phyloP scores from a whole-genome alignment of 129 eudicot genomes.

The Erigeron canadensis region DNA sequence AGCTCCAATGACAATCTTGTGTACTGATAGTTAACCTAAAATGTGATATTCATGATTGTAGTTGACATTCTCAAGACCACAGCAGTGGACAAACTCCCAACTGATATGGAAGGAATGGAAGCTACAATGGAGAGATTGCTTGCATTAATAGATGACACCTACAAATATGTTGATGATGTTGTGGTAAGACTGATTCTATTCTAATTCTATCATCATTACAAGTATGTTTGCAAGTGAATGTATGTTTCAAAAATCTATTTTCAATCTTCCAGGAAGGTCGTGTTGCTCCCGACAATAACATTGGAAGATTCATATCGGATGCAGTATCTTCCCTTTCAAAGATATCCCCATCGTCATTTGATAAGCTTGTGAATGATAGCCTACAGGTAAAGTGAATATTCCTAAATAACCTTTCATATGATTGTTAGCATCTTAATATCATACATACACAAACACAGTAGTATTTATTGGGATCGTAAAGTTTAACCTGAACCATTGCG shows the following conservation, averaged over 20 bases:
- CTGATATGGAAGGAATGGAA: slow-evolving; percentile 95
- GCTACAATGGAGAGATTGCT: slow-evolving; percentile 72
- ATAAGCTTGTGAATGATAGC: slow-evolving; percentile 86
- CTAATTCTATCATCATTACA: neutral
- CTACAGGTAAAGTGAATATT: slow-evolving; percentile 50
- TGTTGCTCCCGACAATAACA: slow-evolving; percentile 65
- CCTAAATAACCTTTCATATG: neutral
- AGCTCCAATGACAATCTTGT: neutral
- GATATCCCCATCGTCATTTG: slow-evolving; percentile 61
- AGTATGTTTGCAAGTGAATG: neutral
- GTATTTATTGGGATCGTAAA: neutral
- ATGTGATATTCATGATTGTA: slow-evolving; percentile 26
- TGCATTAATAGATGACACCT: slow-evolving; percentile 75
- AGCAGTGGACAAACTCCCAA: slow-evolving; percentile 75
- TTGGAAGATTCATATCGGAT: slow-evolving; percentile 75
- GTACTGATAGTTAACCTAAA: neutral
- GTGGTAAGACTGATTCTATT: slow-evolving; percentile 54
- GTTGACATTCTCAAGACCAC: slow-evolving; percentile 88
- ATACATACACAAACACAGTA: neutral
- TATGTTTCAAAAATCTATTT: neutral
- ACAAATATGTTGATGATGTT: slow-evolving; percentile 92
- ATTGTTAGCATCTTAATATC: neutral
- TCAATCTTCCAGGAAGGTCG: slow-evolving; percentile 62
- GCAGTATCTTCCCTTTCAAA: slow-evolving; percentile 76
- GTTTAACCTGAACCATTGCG: neutral